Evolutionary conservation across 306 rosid genomes (phyloP).

Genomic region (Castanea crenata): DNA sequence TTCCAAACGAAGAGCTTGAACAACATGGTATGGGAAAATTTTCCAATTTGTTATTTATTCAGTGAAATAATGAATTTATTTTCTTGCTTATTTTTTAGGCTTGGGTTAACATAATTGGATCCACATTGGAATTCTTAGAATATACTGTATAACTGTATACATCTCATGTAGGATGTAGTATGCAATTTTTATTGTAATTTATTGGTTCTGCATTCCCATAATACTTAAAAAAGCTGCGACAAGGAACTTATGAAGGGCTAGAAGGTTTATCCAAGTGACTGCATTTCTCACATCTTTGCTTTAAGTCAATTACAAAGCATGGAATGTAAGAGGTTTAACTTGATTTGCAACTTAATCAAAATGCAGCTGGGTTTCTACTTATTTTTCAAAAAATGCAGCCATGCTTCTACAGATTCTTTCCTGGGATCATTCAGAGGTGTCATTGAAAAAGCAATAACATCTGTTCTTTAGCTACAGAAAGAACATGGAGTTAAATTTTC

Average conservation of each 20-base stretch:
- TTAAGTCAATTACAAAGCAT: neutral
- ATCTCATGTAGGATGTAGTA: neutral
- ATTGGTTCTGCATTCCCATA: neutral
- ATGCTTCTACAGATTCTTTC: no score
- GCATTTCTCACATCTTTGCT: neutral
- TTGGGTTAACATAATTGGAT: neutral
- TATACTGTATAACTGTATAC: neutral
- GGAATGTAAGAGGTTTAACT: neutral
- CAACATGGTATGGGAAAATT: conserved; percentile 57
- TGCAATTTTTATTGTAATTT: neutral
- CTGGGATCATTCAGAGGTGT: neutral
- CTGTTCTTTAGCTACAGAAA: neutral
- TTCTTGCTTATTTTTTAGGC: neutral
- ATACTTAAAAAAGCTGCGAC: neutral
- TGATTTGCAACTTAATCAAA: neutral
- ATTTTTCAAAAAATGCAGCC: neutral
- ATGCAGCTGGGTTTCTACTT: neutral
- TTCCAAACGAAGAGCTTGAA: conserved; percentile 68
- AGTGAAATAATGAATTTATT: conserved; percentile 4
- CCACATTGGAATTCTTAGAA: neutral
- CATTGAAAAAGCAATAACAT: no score
- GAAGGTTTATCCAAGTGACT: neutral
- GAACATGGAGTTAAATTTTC: neutral
- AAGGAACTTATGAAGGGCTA: neutral
- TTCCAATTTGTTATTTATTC: conserved; percentile 16